Base-by-base conservation (phyloP, 108 stramenopile genomes). In the Pseudonitzschia delicatissima region DNA sequence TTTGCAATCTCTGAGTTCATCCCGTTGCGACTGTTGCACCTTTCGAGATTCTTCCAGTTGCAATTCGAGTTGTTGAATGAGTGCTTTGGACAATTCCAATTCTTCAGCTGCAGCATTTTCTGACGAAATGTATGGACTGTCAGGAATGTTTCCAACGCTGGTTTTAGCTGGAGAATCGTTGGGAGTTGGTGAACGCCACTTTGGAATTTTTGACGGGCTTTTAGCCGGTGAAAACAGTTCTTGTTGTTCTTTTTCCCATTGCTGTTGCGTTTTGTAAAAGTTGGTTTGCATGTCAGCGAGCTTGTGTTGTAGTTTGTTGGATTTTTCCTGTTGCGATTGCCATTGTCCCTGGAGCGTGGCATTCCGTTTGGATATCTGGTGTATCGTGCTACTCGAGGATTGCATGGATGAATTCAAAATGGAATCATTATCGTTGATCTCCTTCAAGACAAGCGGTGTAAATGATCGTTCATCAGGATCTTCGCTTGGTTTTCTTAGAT, bases 261-360 rank as follows among this genome's bases (percentile, higher is more conserved):
- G 37, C n/a, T 29, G 11, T 35, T 61, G 59, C 26, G 51, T 7
- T 0, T 52, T 12, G 11, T 53, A n/a, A 29, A 57, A 11, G 17
- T 44, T n/a, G 29, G 27, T 23, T 28, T 55, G 62, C 15, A 57
- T 9, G 51, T 3, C 0, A 2, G 47, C 29, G 15, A 72, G 34
- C 35, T 72, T 45, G 13, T 66, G 23, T 57, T 65, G 33, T n/a
- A 72, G 23, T 32, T 34, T 17, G 31, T 34, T 23, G 37, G 32
- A 59, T 58, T 73, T 39, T 35, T 44, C 32, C 36, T 73, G 65
- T 66, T 73, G 72, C 11, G 57, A 32, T 32, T 73, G 27, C 72
- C 72, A 73, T 3, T 67, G 26, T 13, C 36, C n/a, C 40, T 73
- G 47, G 42, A 73, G 45, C 21, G 33, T 17, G 26, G 55, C 7